phyloP scores from a whole-genome alignment of 2,329 filamentous ascomycete species.

The Mariannaea sp. region DNA sequence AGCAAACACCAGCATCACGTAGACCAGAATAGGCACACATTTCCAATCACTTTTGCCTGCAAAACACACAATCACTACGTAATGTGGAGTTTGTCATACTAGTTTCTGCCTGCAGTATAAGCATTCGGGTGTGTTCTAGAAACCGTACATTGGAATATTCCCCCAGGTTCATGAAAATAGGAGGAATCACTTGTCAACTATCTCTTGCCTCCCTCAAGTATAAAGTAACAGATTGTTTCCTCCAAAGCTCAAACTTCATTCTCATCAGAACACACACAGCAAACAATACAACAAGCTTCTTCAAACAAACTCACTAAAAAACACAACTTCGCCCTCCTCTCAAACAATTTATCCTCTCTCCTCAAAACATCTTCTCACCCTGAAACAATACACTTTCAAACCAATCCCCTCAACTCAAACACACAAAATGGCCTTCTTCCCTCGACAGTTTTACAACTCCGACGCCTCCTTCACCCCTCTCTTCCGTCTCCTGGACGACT shows the following conservation, averaged over 20 bases:
- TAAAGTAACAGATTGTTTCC: conserved; percentile 37
- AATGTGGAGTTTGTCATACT: conserved; percentile 16
- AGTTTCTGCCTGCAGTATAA: conserved; percentile 12
- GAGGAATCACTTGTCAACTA: conserved; percentile 22
- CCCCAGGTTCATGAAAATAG: conserved; percentile 26
- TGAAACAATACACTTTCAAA: conserved; percentile 35
- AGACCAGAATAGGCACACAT: conserved; percentile 20
- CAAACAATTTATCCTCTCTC: too few species aligned
- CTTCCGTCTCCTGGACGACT: conserved; percentile 68
- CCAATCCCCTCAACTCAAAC: conserved; percentile 28
- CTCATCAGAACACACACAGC: conserved; percentile 38
- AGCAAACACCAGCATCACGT: conserved; percentile 24
- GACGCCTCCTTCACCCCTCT: conserved; percentile 62
- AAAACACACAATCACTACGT: conserved; percentile 6
- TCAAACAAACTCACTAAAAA: too few species aligned
- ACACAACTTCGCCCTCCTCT: too few species aligned
- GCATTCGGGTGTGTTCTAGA: conserved; percentile 33
- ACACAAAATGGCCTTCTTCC: conserved; percentile 65
- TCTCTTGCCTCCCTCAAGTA: conserved; percentile 29
- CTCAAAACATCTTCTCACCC: conserved; percentile 32
- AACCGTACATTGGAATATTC: conserved; percentile 24
- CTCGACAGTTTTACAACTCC: conserved; percentile 55
- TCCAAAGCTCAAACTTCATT: conserved; percentile 19
- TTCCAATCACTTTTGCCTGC: conserved; percentile 19
- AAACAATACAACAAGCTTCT: conserved; percentile 27